Evolutionary conservation across 78 protist species (phyloP).

Genomic region (Dictyostelium firmibasis): DNA sequence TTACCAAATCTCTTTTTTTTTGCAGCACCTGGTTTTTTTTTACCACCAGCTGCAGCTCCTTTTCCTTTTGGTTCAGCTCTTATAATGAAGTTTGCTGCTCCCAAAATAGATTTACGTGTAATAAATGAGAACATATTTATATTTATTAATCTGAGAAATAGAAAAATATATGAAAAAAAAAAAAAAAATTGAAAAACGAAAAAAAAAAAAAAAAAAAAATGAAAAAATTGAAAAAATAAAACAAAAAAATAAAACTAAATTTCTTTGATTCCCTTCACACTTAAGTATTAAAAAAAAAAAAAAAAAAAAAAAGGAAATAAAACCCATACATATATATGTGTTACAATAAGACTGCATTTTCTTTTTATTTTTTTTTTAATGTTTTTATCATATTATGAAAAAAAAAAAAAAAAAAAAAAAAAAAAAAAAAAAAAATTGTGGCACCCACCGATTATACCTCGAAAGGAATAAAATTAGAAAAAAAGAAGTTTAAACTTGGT

Average conservation of each 20-base stretch:
- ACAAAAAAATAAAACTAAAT: too few species aligned
- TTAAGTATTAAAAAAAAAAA: neutral
- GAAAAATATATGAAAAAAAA: neutral
- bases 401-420: too few species aligned
- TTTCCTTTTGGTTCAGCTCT: constrained; percentile 35
- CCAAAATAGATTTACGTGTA: neutral
- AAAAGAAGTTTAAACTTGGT: too few species aligned
- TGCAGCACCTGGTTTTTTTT: constrained; percentile 43
- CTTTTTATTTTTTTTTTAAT: too few species aligned
- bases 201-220: neutral
- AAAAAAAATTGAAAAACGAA: neutral
- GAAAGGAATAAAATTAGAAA: too few species aligned
- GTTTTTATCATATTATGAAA: too few species aligned
- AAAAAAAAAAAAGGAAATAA: neutral
- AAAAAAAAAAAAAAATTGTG: too few species aligned
- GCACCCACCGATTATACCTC: too few species aligned
- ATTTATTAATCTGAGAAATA: neutral
- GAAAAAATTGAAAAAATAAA: neutral
- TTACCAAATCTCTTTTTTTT: constrained; percentile 69
- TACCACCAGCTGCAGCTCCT: constrained; percentile 26
- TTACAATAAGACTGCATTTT: too few species aligned
- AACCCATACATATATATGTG: too few species aligned
- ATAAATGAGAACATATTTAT: neutral
- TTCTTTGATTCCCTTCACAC: too few species aligned
- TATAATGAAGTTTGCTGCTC: neutral